phyloP scores from a whole-genome alignment of 2,329 filamentous ascomycete species.

The Magnaporthiopsis rhizophila region DNA sequence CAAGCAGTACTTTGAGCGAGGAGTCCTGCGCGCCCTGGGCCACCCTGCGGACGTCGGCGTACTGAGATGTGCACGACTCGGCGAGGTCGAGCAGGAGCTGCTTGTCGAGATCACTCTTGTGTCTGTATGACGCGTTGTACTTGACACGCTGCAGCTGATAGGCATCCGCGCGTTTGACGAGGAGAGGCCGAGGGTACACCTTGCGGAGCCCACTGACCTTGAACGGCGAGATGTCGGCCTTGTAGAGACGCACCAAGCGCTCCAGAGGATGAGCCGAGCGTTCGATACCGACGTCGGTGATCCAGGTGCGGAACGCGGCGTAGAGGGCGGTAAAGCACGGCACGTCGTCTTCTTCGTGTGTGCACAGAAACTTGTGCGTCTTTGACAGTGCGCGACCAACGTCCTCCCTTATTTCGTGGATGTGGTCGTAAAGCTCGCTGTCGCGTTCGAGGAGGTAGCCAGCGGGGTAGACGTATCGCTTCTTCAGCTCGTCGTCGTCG shows the following conservation, averaged over 20 bases:
- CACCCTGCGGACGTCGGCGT: conserved; percentile 91
- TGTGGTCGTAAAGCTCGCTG: conserved; percentile 58
- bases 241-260: conserved; percentile 73
- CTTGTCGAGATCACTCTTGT: conserved; percentile 86
- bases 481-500: conserved; percentile 75
- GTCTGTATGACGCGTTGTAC: conserved; percentile 82
- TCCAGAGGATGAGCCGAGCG: conserved; percentile 90
- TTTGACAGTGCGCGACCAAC: conserved; percentile 74
- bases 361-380: conserved; percentile 75
- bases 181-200: conserved; percentile 82
- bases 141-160: conserved; percentile 92
- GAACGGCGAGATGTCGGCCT: conserved; percentile 82
- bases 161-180: conserved; percentile 85
- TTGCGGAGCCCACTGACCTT: conserved; percentile 91
- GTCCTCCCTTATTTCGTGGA: conserved; percentile 74
- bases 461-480: conserved; percentile 80
- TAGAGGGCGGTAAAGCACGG: conserved; percentile 91
- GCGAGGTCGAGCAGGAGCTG: conserved; percentile 77
- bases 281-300: conserved; percentile 95
- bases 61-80: conserved; percentile 80
- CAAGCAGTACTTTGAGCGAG: conserved; percentile 83
- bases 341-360: conserved; percentile 90
- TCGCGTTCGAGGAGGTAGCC: conserved; percentile 69
- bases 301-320: conserved; percentile 89
- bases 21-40: conserved; percentile 90